Percentiles rank a stretch among this genome's conserved stretches.
Evolutionary conservation across 805 yeast genomes (phyloP).

Genomic region (Candida michaelii): DNA sequence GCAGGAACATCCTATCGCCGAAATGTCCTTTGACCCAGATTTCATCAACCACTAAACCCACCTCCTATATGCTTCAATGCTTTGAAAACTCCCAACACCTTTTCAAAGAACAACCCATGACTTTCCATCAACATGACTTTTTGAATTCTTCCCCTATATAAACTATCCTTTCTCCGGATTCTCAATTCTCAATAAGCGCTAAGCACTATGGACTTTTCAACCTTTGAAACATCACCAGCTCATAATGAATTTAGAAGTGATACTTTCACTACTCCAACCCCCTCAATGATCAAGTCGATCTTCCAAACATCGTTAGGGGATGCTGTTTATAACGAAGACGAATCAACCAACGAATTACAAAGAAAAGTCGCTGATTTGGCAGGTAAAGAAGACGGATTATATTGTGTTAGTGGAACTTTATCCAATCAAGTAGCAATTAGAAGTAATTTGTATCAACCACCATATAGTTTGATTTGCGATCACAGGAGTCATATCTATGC

Average conservation of each 20-base stretch:
- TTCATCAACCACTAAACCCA: too few relatives aligned
- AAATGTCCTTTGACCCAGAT: too few relatives aligned
- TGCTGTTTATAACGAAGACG: constrained; percentile 85
- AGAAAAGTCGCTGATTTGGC: constrained; percentile 61
- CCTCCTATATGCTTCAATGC: too few relatives aligned
- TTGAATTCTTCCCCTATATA: too few relatives aligned
- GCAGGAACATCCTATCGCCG: too few relatives aligned
- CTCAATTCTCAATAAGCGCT: too few relatives aligned
- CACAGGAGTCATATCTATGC: constrained; percentile 79
- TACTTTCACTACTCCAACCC: constrained; percentile 87
- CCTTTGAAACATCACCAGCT: constrained; percentile 24
- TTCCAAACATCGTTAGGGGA: constrained; percentile 68
- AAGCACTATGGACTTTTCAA: constrained; percentile 17
- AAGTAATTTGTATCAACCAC: constrained; percentile 75
- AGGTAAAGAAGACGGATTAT: constrained; percentile 80
- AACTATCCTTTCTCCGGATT: too few relatives aligned
- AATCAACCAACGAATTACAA: constrained; percentile 65
- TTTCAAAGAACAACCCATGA: too few relatives aligned
- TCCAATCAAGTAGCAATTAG: constrained; percentile 86
- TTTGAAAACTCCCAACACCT: too few relatives aligned
- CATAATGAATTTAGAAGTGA: constrained; percentile 53
- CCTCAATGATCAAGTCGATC: constrained; percentile 63
- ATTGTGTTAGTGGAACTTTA: constrained; percentile 85
- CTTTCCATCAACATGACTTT: too few relatives aligned
- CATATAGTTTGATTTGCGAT: constrained; percentile 84